phyloP scores from a whole-genome alignment of 805 yeast genomes.

The Clavispora phyllophila region DNA sequence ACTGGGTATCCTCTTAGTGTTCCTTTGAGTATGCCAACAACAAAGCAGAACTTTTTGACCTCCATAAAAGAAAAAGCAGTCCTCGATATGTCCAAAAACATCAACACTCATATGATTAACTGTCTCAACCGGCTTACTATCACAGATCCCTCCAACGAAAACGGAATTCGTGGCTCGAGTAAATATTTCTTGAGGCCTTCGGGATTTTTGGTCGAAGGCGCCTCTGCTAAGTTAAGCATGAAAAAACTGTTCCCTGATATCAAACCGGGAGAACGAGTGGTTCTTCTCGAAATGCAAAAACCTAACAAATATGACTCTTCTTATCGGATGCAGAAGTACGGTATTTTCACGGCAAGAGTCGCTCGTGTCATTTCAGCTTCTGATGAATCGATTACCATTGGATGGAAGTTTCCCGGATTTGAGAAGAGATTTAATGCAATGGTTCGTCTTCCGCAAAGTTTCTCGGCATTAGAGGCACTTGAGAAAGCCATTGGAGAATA shows the following conservation, averaged over 20 bases:
- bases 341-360: slow-evolving; percentile 15
- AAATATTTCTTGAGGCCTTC: slow-evolving; percentile 24
- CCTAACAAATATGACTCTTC: slow-evolving; percentile 22
- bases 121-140: slow-evolving; percentile 11
- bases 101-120: not conserved
- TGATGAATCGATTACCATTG: not conserved
- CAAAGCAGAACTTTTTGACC: not conserved
- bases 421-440: slow-evolving; percentile 11
- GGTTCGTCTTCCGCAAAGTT: not conserved
- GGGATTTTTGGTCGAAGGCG: slow-evolving; percentile 5
- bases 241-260: not conserved
- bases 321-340: slow-evolving; percentile 18
- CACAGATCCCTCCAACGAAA: slow-evolving; percentile 7
- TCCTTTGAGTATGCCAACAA: not conserved
- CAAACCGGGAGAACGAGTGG: slow-evolving; percentile 6
- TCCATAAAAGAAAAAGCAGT: slow-evolving; percentile 1
- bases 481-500: not conserved
- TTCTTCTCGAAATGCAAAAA: slow-evolving; percentile 21
- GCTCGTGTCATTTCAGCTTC: slow-evolving; percentile 5
- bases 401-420: slow-evolving; percentile 5
- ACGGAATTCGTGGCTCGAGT: slow-evolving; percentile 19
- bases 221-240: slow-evolving; percentile 4
- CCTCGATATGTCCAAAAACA: not conserved
- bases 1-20: not conserved
- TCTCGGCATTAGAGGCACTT: not conserved